phyloP scores from a whole-genome alignment of 139 green algal genomes.

The Mesotaenium endlicherianum region DNA sequence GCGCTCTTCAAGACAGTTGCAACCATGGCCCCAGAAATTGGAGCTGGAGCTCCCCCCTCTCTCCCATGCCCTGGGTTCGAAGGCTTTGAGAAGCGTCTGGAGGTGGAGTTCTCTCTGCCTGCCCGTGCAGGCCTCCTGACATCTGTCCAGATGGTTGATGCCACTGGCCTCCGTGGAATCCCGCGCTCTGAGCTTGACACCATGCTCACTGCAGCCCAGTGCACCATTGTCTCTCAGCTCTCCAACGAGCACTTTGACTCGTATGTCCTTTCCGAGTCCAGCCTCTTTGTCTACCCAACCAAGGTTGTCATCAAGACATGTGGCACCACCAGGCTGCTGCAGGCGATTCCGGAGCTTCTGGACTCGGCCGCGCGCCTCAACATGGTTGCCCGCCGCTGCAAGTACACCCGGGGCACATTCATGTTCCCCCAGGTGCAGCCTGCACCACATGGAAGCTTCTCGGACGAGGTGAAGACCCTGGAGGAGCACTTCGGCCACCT shows the following conservation, averaged over 20 bases:
- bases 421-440: slow-evolving; percentile 81
- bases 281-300: slow-evolving; percentile 90
- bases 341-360: slow-evolving; percentile 73
- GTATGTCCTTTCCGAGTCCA: slow-evolving; percentile 95
- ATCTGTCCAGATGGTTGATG: too few relatives aligned
- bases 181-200: slow-evolving; percentile 44
- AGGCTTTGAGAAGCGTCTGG: slow-evolving; percentile 53
- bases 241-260: slow-evolving; percentile 82
- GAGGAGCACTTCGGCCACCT: slow-evolving; percentile 73
- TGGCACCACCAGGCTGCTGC: slow-evolving; percentile 84
- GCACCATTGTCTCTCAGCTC: slow-evolving; percentile 86
- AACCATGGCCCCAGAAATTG: too few relatives aligned
- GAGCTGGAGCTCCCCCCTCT: background rate
- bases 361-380: slow-evolving; percentile 65
- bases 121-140: too few relatives aligned
- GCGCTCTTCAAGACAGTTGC: too few relatives aligned
- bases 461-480: slow-evolving; percentile 73
- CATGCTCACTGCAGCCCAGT: slow-evolving; percentile 69
- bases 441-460: slow-evolving; percentile 70
- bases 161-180: slow-evolving; percentile 34
- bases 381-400: slow-evolving; percentile 65
- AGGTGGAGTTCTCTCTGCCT: slow-evolving; percentile 50
- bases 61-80: slow-evolving; percentile 47
- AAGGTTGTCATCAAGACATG: slow-evolving; percentile 97
- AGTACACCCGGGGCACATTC: slow-evolving; percentile 90